A percentile compares a stretch with the other conserved stretches of the same genome.
Conservation (phyloP, 2,329 filamentous ascomycete genomes). For the Neonectria punicea region DNA sequence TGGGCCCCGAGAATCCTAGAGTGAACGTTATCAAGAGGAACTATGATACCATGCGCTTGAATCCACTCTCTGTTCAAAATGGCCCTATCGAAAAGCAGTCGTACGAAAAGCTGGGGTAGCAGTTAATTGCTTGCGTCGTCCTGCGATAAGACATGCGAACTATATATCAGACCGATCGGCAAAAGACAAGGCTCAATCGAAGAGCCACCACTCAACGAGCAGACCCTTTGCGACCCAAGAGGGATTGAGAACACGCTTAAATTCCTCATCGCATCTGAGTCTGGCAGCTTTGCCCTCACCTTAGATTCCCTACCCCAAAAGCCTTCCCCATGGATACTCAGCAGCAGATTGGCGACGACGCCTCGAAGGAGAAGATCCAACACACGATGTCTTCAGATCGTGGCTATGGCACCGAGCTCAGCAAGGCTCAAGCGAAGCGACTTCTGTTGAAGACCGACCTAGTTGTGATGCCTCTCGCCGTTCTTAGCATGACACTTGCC, state of each 20-base stretch:
- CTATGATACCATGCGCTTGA: conserved; percentile 1
- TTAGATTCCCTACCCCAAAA: not conserved
- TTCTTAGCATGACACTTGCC: conserved; percentile 29
- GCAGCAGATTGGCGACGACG: not conserved
- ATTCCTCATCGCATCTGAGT: not conserved
- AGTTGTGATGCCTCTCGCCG: conserved; percentile 28
- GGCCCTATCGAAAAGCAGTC: not conserved
- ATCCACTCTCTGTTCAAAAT: not conserved
- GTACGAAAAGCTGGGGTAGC: not conserved
- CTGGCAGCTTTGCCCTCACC: not conserved
- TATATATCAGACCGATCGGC: not conserved
- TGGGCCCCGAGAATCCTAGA: not conserved
- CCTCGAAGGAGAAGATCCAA: not conserved
- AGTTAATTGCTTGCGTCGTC: not conserved
- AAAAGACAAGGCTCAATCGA: not conserved
- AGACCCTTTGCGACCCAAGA: not conserved
- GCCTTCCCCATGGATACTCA: not conserved
- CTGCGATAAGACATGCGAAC: not conserved
- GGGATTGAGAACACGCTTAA: too few species aligned
- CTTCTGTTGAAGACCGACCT: conserved; percentile 29
- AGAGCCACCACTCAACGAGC: not conserved
- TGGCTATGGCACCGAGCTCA: conserved; percentile 1
- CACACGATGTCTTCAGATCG: not conserved
- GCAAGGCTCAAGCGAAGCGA: conserved; percentile 20
- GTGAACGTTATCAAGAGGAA: conserved; percentile 9